Conservation (phyloP, 1,139 yeast genomes). For the Nakaseomyces uthaithaninus region DNA sequence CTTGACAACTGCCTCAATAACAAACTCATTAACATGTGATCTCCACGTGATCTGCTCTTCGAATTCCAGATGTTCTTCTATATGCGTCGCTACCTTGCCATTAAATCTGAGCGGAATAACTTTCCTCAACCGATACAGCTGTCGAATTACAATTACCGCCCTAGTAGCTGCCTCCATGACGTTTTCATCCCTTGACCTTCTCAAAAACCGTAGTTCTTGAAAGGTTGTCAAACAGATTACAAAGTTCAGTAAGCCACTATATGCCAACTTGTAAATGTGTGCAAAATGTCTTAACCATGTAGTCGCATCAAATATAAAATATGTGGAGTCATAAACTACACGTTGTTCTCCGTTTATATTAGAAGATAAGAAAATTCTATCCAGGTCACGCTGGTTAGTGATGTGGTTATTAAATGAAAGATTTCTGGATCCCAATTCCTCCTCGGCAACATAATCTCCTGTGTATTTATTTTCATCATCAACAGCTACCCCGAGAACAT, state of each 20-base stretch:
- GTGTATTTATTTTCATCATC: not conserved
- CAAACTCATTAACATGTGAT: conserved; percentile 37
- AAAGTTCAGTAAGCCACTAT: conserved; percentile 48
- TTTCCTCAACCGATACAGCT: conserved; percentile 52
- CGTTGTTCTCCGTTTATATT: conserved; percentile 1
- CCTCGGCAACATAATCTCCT: not conserved
- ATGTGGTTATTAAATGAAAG: not conserved
- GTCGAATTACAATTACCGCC: conserved; percentile 68
- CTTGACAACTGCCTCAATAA: conserved; percentile 33
- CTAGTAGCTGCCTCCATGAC: conserved; percentile 76
- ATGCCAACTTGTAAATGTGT: conserved; percentile 58
- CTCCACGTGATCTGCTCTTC: conserved; percentile 38
- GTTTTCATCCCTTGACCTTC: conserved; percentile 66
- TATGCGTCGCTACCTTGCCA: conserved; percentile 57
- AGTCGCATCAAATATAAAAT: conserved; percentile 65
- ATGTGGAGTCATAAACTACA: conserved; percentile 15
- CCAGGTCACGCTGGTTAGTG: conserved; percentile 5
- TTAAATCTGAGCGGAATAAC: conserved; percentile 54
- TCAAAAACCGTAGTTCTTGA: conserved; percentile 65
- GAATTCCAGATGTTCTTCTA: conserved; percentile 40
- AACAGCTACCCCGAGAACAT: not conserved
- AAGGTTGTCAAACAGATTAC: conserved; percentile 68
- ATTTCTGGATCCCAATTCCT: not conserved
- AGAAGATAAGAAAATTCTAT: not conserved
- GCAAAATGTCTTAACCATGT: conserved; percentile 81